Evolutionary conservation across 176 grass and related monocot species (phyloP), one percentile per base, ranked within the genome.

Genomic region (Oryza nivara): DNA sequence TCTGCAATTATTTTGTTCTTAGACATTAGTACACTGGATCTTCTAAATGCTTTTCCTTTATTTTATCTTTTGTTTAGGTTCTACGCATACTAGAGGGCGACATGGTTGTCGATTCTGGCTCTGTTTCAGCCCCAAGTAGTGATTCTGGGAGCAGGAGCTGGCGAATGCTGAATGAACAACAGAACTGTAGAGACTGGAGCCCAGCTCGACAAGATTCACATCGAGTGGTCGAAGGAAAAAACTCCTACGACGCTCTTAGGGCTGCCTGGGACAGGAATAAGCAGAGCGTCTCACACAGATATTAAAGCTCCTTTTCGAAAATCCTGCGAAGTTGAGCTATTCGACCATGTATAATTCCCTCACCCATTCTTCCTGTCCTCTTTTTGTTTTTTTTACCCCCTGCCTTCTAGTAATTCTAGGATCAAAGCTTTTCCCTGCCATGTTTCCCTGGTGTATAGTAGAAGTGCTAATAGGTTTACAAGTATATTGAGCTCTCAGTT

Each of bases 61-160:
- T 30, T 47, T 3, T 40, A 38, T 52, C 3, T 52, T 30, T 66
- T 7, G 76, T 25, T 82, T 79, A 99, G 97, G 97, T 99, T 75
- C 93, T 99, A 63, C 90, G 97, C 68, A 96, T 99, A 69, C 82
- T 99, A 68, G 97, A 99, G 63, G 89, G 91, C 52, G 93, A 99
- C 67, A 83, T 91, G 86, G 89, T 99, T 19, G 86, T 94, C 11
- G 93, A 95, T 52, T 86, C 93, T 6, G 72, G 74, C 56, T 96
- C 87, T 20, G 78, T 88, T 76, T 91, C 86, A 72, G 91, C 86
- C 25, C 92, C 92, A 0, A 87, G 81, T 72, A 91, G 88, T 47
- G 93, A 89, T 63, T 80, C 87, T 66, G 88, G 88, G 65, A 94
- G 88, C 80, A 89, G 92, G 78, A 96, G 89, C 81, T 86, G 85